These are phyloP conservation scores for Serendipita sp. DNA, from an alignment of 1,284 basidiomycete genomes.

Conservation along the genomic window DNA sequence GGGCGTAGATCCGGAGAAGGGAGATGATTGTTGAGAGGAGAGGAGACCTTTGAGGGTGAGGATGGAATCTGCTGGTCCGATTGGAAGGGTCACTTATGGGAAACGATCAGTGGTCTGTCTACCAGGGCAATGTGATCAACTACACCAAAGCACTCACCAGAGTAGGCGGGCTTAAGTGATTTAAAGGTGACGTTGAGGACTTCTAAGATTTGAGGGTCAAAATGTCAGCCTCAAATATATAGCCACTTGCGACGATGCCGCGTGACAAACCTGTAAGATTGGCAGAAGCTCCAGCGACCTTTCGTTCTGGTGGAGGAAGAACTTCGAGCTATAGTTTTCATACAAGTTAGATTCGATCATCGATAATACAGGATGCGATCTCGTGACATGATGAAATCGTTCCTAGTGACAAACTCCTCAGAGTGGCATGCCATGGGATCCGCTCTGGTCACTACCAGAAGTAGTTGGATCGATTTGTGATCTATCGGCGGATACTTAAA, in stretches of 20 bases:
- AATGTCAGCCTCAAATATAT: constrained; percentile 17
- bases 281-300: constrained; percentile 1
- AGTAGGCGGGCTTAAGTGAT: constrained; percentile 56
- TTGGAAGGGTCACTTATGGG: constrained; percentile 53
- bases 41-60: constrained; percentile 61
- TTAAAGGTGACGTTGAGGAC: constrained; percentile 69
- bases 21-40: constrained; percentile 44
- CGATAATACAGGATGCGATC: too few species aligned
- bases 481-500: neutral
- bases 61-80: constrained; percentile 67
- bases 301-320: constrained; percentile 7
- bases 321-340: neutral
- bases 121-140: neutral
- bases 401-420: too few species aligned
- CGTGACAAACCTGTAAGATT: constrained; percentile 17
- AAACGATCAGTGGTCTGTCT: constrained; percentile 19
- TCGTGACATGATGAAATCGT: too few species aligned
- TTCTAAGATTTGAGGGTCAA: constrained; percentile 24
- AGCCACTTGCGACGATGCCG: constrained; percentile 15
- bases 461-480: neutral
- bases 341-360: too few species aligned
- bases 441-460: neutral
- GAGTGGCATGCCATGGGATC: too few species aligned
- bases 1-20: constrained; percentile 24
- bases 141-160: neutral